Conservation (phyloP, 768 basidiomycete genomes). For the Pleurotus giganteus region DNA sequence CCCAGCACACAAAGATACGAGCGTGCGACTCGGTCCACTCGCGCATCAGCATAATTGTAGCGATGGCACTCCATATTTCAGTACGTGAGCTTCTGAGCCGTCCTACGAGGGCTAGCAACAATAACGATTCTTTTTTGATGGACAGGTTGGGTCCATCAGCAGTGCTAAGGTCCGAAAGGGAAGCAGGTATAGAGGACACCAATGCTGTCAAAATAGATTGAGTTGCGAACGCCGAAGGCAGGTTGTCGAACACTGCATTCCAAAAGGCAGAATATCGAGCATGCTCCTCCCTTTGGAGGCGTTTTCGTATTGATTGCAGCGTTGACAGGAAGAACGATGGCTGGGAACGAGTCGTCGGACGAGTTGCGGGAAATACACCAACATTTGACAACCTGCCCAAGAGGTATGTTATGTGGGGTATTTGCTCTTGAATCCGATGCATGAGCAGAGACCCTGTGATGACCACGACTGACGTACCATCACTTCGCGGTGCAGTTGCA, state of each 20-base stretch:
- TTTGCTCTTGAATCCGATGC: constrained; percentile 29
- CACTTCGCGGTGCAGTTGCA: constrained; percentile 29
- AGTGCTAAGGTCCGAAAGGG: constrained; percentile 16
- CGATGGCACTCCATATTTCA: constrained; percentile 51
- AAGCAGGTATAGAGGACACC: constrained; percentile 43
- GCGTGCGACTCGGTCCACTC: constrained; percentile 60
- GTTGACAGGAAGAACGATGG: constrained; percentile 66
- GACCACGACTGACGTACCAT: constrained; percentile 34
- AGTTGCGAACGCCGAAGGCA: constrained; percentile 51
- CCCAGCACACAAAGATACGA: constrained; percentile 71
- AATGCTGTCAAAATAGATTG: constrained; percentile 61
- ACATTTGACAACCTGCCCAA: constrained; percentile 65
- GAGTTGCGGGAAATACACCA: constrained; percentile 58
- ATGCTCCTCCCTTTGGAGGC: constrained; percentile 25
- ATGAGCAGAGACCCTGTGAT: not conserved
- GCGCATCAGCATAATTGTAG: constrained; percentile 49
- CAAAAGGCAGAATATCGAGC: constrained; percentile 48
- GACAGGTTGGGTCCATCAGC: constrained; percentile 22
- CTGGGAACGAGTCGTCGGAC: constrained; percentile 53
- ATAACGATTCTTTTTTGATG: constrained; percentile 46
- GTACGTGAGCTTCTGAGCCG: constrained; percentile 33
- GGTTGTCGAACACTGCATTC: constrained; percentile 40
- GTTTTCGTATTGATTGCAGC: constrained; percentile 46
- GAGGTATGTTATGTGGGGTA: constrained; percentile 48
- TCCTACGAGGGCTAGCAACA: constrained; percentile 59